Evolutionary conservation across 2,329 filamentous ascomycete species (phyloP).

Genomic region (Sporothrix globosa): DNA sequence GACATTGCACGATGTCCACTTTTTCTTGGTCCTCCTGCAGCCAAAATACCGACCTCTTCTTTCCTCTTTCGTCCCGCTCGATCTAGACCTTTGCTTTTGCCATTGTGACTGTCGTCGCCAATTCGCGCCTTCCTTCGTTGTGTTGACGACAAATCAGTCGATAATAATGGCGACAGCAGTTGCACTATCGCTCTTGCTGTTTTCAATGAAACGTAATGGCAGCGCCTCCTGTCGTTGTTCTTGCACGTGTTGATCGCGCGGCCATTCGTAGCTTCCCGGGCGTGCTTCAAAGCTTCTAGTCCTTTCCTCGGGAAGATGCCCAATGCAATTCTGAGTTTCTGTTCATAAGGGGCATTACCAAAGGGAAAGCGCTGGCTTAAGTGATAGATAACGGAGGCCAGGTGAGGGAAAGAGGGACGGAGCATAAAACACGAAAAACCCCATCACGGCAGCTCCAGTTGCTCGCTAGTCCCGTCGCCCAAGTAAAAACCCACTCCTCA

Average conservation of each 20-base stretch:
- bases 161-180: too few species aligned
- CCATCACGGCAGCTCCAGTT: constrained; percentile 26
- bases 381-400: constrained; percentile 13
- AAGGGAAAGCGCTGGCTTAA: constrained; percentile 17
- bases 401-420: constrained; percentile 12
- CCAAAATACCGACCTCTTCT: constrained; percentile 21
- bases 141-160: too few species aligned
- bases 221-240: constrained; percentile 8
- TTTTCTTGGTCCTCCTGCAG: constrained; percentile 22
- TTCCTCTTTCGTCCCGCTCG: constrained; percentile 27
- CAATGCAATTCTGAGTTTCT: not conserved
- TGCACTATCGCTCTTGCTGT: not conserved
- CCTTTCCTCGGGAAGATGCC: not conserved
- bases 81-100: constrained; percentile 27
- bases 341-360: constrained; percentile 30
- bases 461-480: constrained; percentile 7
- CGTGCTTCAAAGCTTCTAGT: constrained; percentile 1
- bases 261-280: constrained; percentile 18
- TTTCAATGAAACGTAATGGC: constrained; percentile 2
- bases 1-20: constrained; percentile 28
- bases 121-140: not conserved
- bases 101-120: not conserved
- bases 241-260: not conserved
- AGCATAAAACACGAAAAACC: constrained; percentile 13
- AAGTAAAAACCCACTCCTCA: not conserved